Conservation (phyloP, 176 grass and related monocot genomes). For the Otatea glauca region DNA sequence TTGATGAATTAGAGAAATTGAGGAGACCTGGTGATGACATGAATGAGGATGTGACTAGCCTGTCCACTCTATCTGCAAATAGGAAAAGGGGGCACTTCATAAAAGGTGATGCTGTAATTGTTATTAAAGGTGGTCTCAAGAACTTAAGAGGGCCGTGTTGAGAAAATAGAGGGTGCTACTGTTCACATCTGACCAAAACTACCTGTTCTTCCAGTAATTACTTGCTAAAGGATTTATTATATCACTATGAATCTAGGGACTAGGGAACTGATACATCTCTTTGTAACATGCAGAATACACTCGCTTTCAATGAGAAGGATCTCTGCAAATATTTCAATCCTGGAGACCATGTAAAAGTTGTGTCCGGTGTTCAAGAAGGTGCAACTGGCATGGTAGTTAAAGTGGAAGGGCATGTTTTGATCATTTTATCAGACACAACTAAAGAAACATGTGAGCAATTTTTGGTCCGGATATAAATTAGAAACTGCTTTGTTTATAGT, state of each 20-base stretch:
- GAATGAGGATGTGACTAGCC: slow-evolving; percentile 66
- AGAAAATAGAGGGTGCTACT: slow-evolving; percentile 78
- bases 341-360: slow-evolving; percentile 87
- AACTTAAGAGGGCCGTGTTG: slow-evolving; percentile 76
- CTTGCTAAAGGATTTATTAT: slow-evolving; percentile 15
- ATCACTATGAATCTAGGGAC: not conserved
- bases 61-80: slow-evolving; percentile 80
- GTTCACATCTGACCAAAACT: slow-evolving; percentile 74
- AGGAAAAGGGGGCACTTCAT: slow-evolving; percentile 86
- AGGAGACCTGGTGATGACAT: slow-evolving; percentile 69
- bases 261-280: slow-evolving; percentile 21
- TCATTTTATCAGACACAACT: slow-evolving; percentile 79
- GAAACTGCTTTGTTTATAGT: not conserved
- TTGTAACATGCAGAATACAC: slow-evolving; percentile 60
- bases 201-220: slow-evolving; percentile 63
- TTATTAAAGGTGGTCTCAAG: slow-evolving; percentile 72
- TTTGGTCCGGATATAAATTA: not conserved
- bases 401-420: slow-evolving; percentile 76
- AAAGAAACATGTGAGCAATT: slow-evolving; percentile 81
- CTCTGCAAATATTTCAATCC: slow-evolving; percentile 84
- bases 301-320: slow-evolving; percentile 71
- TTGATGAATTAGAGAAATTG: slow-evolving; percentile 90
- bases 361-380: slow-evolving; percentile 75
- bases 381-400: slow-evolving; percentile 80
- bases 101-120: slow-evolving; percentile 89